Base-by-base conservation (phyloP, 2,329 filamentous ascomycete species). In the Botryotinia globosa region DNA sequence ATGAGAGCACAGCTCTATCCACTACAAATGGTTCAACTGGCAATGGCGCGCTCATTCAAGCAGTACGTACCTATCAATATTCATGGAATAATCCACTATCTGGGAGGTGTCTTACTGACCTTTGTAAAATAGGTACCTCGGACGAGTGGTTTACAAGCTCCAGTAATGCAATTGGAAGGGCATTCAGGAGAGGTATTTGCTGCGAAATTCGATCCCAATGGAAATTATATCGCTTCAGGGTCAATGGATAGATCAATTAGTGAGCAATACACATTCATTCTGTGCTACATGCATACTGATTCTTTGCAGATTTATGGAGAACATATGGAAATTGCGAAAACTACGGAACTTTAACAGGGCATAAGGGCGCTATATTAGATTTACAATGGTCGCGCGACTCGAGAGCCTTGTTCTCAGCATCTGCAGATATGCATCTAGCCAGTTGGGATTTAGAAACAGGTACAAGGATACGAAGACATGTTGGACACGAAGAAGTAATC, bases 331-430 rank as follows among this genome's bases (percentile, higher is more conserved):
- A 94, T 78, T 98, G 95, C 84, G 93, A 97, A 80, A 99, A 99
- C 83, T 98, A 98, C 80, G 94, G 95, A 74, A 85, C 93, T 42
- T 85, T 99, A 69, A 94, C 86, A 14, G 96, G 96, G 48, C 96
- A 99, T 84, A 94, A 93, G 81, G 94, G 94, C 77, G 96, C 96
- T 1, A 85, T 99, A 66, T 85, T 98, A 39, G 96, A 98, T 82
- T 85, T 99, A 63, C 94, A 97, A 80, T 99, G 96, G 96, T 97
- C 96, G 42, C 91, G 96, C 81, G 96, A 99, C 84, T 97, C 94
- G 32, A 90, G 92, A 79, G 91, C 95, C 59, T 83, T 99, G 69
- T 98, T 95, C 80, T 96, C 95, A 12, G 94, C 94, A 62, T 97
- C 94, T 48, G 94, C 96, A 77, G 96, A 99, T 81, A 94, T 90